Evolutionary conservation across 257 asterid species (phyloP), one percentile per base, ranked within the genome.

Genomic region (Paulownia fortunei): DNA sequence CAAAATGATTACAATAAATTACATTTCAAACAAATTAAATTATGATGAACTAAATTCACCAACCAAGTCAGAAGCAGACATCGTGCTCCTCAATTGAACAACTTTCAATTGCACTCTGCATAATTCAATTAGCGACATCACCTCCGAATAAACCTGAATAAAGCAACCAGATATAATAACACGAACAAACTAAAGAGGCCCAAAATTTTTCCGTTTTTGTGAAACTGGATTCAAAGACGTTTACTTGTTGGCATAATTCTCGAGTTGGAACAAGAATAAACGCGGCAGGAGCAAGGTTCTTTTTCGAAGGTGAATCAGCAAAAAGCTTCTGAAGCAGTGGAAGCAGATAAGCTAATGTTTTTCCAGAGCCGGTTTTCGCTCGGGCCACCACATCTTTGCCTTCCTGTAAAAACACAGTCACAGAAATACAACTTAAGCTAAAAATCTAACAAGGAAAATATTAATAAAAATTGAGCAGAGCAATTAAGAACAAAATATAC

Each of bases 311-410:
- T 10, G 89, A 76, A 80, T 85, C 91, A 32, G 89, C 87, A 76
- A 96, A 88, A 24, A 93, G 92, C 85, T 91, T 96, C 81, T 93
- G 99, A 82, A 96, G 95, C 77, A 96, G 67, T 36, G 99, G 99
- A 56, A 96, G 95, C 62, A 96, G 86, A 81, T 93, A 96, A 12
- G 97, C 97, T 21, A 90, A 84, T 44, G 99, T 96, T 82, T 96
- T 96, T 19, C 98, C 99, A 11, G 99, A 96, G 54, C 99, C 98
- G n/a, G 99, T 96, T 85, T 96, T 96, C 4, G 98, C 98, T 76
- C 96, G 90, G 27, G 98, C 97, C 73, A 93, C 98, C 80, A 96
- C 96, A 74, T 93, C 98, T 86, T 96, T 92, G 5, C 98, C 99
- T 90, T 92, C 97, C 99, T 92, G 51, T 32, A 51, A 77, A 42